phyloP scores from a whole-genome alignment of 2,329 filamentous ascomycete genomes.

The Orbilia oligospora region DNA sequence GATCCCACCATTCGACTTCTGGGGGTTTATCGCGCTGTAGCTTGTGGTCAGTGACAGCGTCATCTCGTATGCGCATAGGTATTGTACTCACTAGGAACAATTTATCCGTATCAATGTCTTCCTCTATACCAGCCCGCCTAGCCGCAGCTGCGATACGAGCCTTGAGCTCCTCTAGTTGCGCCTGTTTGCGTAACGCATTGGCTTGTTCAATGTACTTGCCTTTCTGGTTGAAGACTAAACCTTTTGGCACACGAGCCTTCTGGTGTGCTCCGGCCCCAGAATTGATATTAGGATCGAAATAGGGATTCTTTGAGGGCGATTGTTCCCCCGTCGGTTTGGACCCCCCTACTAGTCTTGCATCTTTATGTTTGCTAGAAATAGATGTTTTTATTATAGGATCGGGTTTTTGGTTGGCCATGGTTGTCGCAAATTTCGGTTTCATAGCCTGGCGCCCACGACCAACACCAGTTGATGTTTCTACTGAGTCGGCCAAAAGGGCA shows the following conservation, averaged over 20 bases:
- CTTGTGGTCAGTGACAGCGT: constrained; percentile 24
- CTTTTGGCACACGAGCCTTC: constrained; percentile 79
- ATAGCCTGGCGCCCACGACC: constrained; percentile 67
- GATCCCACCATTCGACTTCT: constrained; percentile 97
- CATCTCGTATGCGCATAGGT: not conserved
- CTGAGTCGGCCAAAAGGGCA: constrained; percentile 74
- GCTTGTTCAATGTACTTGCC: constrained; percentile 98
- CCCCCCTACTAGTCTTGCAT: constrained; percentile 1
- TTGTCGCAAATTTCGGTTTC: constrained; percentile 71
- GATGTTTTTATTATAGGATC: constrained; percentile 66
- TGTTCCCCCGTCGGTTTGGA: constrained; percentile 64
- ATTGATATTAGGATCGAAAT: constrained; percentile 78
- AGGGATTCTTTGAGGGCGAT: constrained; percentile 76
- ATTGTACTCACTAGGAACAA: constrained; percentile 77
- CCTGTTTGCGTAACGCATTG: constrained; percentile 87
- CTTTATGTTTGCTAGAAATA: constrained; percentile 34
- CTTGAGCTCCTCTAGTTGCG: constrained; percentile 92
- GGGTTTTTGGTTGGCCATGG: constrained; percentile 72
- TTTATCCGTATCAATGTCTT: constrained; percentile 89
- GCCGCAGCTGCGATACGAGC: constrained; percentile 89
- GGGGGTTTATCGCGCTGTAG: constrained; percentile 77
- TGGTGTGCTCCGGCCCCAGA: constrained; percentile 73
- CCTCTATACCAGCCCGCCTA: constrained; percentile 91
- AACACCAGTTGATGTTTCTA: constrained; percentile 68
- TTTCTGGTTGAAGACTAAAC: constrained; percentile 91